Conservation (phyloP, 345 rosid species). For the Reutealis trisperma region DNA sequence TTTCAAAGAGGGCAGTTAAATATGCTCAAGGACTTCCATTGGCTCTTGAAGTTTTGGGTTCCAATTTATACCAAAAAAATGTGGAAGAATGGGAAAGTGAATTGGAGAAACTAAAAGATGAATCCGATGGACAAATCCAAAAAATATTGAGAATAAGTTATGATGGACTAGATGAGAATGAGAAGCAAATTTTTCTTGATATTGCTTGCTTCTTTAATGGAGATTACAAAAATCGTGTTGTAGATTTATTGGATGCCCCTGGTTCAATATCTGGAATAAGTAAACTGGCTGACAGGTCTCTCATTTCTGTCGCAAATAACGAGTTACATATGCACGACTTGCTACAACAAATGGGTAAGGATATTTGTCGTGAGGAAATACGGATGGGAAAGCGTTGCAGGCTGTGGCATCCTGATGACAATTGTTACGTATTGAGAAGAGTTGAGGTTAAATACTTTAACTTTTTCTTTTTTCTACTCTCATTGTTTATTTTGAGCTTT, state of each 20-base stretch:
- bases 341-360: neutral
- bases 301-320: neutral
- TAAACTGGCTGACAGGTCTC: neutral
- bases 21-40: neutral
- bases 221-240: neutral
- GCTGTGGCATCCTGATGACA: neutral
- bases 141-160: neutral
- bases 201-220: neutral
- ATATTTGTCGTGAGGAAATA: neutral
- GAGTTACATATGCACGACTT: constrained; percentile 8
- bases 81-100: neutral
- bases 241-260: neutral
- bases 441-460: neutral
- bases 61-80: neutral
- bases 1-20: neutral
- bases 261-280: constrained; percentile 5
- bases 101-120: neutral
- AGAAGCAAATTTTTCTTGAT: neutral
- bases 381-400: neutral
- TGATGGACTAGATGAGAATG: neutral
- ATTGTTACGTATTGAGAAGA: neutral
- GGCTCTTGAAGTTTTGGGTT: constrained; percentile 11
- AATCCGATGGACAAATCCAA: neutral
- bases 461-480: too few relatives aligned
- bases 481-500: too few relatives aligned